Percentiles rank a stretch among this genome's conserved stretches.
Conservation (phyloP, 140 eudicot species). For the Erigeron philadelphicus region DNA sequence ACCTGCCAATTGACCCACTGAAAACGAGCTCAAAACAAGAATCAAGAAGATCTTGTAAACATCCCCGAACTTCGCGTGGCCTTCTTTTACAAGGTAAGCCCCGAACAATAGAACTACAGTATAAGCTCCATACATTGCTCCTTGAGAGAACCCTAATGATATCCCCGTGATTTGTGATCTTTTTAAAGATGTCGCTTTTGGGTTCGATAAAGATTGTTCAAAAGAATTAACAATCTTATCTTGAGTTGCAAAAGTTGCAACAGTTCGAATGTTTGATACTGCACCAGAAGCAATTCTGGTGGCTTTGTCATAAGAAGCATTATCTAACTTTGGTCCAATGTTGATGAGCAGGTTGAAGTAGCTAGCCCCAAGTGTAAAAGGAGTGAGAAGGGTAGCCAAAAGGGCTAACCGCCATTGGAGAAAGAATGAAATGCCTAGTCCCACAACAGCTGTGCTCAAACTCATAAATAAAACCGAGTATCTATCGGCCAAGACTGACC, state of each 20-base stretch:
- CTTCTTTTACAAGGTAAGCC: conserved; percentile 59
- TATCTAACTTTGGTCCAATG: conserved; percentile 66
- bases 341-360: conserved; percentile 59
- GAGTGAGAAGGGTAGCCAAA: conserved; percentile 55
- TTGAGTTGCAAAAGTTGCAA: conserved; percentile 72
- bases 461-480: conserved; percentile 70
- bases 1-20: conserved; percentile 80
- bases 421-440: conserved; percentile 55
- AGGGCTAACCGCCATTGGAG: conserved; percentile 62
- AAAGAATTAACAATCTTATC: conserved; percentile 54
- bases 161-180: conserved; percentile 59
- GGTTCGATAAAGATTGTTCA: conserved; percentile 49
- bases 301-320: conserved; percentile 61
- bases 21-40: conserved; percentile 75
- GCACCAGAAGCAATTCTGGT: conserved; percentile 75
- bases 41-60: conserved; percentile 76
- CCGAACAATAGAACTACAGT: conserved; percentile 60
- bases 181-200: conserved; percentile 44
- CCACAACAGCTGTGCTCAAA: conserved; percentile 72
- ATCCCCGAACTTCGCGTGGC: conserved; percentile 43
- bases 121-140: conserved; percentile 72
- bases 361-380: conserved; percentile 80
- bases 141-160: conserved; percentile 71
- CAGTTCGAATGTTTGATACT: conserved; percentile 72
- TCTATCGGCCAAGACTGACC: conserved; percentile 71